A percentile compares a stretch with the other conserved stretches of the same genome.
Evolutionary conservation across 768 basidiomycete genomes (phyloP).

Genomic region (button mushroom (Agaricus bisporus)): DNA sequence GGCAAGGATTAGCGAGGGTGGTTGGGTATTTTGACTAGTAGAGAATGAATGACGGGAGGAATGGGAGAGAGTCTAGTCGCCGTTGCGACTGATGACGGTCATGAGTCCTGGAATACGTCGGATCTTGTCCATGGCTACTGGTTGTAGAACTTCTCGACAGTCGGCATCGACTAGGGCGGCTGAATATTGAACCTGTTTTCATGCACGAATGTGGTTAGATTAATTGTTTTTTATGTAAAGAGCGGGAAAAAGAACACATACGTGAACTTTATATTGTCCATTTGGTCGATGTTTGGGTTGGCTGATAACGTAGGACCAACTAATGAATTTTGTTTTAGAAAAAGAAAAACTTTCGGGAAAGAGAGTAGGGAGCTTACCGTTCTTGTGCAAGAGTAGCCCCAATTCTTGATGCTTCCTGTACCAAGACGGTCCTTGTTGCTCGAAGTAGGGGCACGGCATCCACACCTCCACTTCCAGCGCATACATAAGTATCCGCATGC

Average conservation of each 20-base stretch:
- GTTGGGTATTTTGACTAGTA: background rate
- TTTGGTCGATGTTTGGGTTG: constrained; percentile 42
- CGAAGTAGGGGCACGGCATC: constrained; percentile 53
- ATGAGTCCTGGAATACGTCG: constrained; percentile 66
- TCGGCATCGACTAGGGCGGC: constrained; percentile 53
- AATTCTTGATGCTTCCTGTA: constrained; percentile 40
- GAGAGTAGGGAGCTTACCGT: constrained; percentile 38
- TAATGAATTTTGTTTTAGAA: constrained; percentile 20
- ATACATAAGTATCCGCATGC: constrained; percentile 44
- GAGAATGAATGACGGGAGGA: no score
- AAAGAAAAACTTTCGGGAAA: background rate
- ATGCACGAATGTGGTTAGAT: no score
- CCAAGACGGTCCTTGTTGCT: constrained; percentile 42
- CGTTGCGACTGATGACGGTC: constrained; percentile 53
- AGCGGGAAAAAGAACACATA: constrained; percentile 23
- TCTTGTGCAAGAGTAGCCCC: constrained; percentile 65
- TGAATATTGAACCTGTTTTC: constrained; percentile 50
- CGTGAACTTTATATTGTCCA: constrained; percentile 55
- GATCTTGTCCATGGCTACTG: constrained; percentile 56
- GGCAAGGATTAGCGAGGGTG: background rate
- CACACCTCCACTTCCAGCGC: constrained; percentile 46
- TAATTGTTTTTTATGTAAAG: no score
- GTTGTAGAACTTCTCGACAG: constrained; percentile 48
- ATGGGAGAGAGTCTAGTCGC: constrained; percentile 12
- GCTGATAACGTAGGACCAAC: constrained; percentile 61